Percentiles rank a stretch among this genome's conserved stretches.
These are phyloP conservation scores for Tulasnella sp. DNA, from an alignment of 768 basidiomycete genomes.

Conservation along the genomic window DNA sequence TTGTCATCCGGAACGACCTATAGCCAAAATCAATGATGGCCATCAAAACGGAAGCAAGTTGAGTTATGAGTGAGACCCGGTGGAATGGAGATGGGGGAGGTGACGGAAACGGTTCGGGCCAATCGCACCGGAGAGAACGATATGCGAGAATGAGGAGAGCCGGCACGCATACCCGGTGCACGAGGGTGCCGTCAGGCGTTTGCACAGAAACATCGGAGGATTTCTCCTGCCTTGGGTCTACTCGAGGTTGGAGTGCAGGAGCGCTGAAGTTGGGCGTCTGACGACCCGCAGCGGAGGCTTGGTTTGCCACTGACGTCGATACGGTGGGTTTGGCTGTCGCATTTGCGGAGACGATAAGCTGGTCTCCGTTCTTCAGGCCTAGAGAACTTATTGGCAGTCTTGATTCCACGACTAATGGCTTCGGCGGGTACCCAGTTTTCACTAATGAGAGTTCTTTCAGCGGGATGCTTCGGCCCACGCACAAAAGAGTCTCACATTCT, in stretches of 20 bases:
- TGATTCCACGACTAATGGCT: constrained; percentile 54
- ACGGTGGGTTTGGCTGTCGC: background rate
- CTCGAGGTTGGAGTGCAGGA: constrained; percentile 17
- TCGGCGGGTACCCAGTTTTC: constrained; percentile 68
- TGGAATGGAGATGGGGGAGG: background rate
- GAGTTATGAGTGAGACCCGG: background rate
- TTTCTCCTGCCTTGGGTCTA: constrained; percentile 15
- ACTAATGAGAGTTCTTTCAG: constrained; percentile 12
- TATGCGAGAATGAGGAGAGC: background rate
- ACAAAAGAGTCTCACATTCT: constrained; percentile 42
- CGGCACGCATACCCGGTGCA: constrained; percentile 50
- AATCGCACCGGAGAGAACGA: background rate
- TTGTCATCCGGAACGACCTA: constrained; percentile 96
- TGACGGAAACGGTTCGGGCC: background rate
- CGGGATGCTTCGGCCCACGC: background rate
- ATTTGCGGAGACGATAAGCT: constrained; percentile 52
- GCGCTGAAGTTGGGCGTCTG: constrained; percentile 13
- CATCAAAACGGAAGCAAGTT: background rate
- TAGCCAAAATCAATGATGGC: background rate
- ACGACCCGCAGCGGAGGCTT: background rate
- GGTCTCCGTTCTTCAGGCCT: constrained; percentile 68
- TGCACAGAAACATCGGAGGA: constrained; percentile 37
- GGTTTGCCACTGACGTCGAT: background rate
- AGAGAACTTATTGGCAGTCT: constrained; percentile 66
- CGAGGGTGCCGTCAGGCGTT: constrained; percentile 54